These are phyloP conservation scores for Xylaria cubensis DNA, from an alignment of 495 filamentous ascomycete species.

Conservation along the genomic window DNA sequence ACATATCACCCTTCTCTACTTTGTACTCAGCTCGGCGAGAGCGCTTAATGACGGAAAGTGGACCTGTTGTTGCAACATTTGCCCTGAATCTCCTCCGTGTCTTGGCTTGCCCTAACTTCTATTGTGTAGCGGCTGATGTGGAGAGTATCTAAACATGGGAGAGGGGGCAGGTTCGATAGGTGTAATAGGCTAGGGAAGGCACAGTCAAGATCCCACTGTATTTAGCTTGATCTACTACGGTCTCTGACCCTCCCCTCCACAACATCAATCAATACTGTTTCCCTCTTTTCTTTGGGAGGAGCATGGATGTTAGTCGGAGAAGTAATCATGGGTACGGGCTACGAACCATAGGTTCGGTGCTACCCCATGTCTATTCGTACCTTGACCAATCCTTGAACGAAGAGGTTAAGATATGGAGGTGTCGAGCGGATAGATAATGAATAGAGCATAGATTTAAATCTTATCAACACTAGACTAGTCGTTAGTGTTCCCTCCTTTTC, in stretches of 20 bases:
- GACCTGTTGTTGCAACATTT: neutral
- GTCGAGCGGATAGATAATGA: too few relatives aligned
- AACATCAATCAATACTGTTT: too few relatives aligned
- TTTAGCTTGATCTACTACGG: too few relatives aligned
- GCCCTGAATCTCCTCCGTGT: neutral
- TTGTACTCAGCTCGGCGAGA: neutral
- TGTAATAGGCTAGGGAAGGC: too few relatives aligned
- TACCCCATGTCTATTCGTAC: constrained; percentile 1
- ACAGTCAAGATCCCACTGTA: too few relatives aligned
- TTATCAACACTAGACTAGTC: too few relatives aligned
- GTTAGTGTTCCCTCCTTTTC: too few relatives aligned
- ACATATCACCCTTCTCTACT: neutral
- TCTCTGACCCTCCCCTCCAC: too few relatives aligned
- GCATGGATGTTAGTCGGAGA: neutral
- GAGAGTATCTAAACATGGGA: constrained; percentile 7
- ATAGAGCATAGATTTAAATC: too few relatives aligned
- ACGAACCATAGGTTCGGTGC: neutral
- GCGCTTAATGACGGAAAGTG: neutral
- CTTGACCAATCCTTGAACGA: neutral
- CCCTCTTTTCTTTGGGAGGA: too few relatives aligned
- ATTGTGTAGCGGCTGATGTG: neutral
- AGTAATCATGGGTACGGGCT: neutral
- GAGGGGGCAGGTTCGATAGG: too few relatives aligned
- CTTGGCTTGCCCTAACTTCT: neutral
- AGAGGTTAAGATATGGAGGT: neutral